Percentiles rank a stretch among this genome's conserved stretches.
These are phyloP conservation scores for Colletotrichum eremochloae DNA, from an alignment of 2,329 filamentous ascomycete genomes.

Conservation along the genomic window DNA sequence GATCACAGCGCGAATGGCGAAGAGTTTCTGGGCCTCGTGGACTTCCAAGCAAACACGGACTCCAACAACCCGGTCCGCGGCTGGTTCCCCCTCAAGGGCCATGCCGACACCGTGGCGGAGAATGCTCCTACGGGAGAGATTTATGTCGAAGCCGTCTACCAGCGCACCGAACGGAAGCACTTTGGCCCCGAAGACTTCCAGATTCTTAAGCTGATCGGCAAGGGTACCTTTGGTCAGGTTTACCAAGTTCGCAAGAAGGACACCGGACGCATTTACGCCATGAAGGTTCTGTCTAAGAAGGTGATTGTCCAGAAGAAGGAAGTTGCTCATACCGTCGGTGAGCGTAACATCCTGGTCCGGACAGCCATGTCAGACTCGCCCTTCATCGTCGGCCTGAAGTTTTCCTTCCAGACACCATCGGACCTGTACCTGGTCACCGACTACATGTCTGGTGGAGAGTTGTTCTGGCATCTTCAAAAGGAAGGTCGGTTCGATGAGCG, in stretches of 20 bases:
- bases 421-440: slow-evolving; percentile 99
- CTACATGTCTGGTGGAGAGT: slow-evolving; percentile 98
- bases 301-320: slow-evolving; percentile 99
- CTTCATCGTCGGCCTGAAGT: slow-evolving; percentile 98
- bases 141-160: slow-evolving; percentile 86
- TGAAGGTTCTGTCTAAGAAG: slow-evolving; percentile 99
- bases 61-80: slow-evolving; percentile 80
- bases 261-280: slow-evolving; percentile 94
- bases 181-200: slow-evolving; percentile 97
- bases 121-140: slow-evolving; percentile 89
- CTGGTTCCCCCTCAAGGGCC: slow-evolving; percentile 86
- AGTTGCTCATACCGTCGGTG: slow-evolving; percentile 95
- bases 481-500: slow-evolving; percentile 96
- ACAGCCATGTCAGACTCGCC: slow-evolving; percentile 96
- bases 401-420: slow-evolving; percentile 97
- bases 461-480: slow-evolving; percentile 99
- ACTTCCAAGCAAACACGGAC: slow-evolving; percentile 77
- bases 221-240: slow-evolving; percentile 98
- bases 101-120: slow-evolving; percentile 78
- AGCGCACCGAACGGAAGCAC: slow-evolving; percentile 88
- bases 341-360: slow-evolving; percentile 95
- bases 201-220: slow-evolving; percentile 95
- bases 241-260: slow-evolving; percentile 99
- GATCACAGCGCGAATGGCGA: slow-evolving; percentile 85
- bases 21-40: slow-evolving; percentile 91